Base-by-base conservation (phyloP, 768 basidiomycete species). In the Rhizopogon roseolus region DNA sequence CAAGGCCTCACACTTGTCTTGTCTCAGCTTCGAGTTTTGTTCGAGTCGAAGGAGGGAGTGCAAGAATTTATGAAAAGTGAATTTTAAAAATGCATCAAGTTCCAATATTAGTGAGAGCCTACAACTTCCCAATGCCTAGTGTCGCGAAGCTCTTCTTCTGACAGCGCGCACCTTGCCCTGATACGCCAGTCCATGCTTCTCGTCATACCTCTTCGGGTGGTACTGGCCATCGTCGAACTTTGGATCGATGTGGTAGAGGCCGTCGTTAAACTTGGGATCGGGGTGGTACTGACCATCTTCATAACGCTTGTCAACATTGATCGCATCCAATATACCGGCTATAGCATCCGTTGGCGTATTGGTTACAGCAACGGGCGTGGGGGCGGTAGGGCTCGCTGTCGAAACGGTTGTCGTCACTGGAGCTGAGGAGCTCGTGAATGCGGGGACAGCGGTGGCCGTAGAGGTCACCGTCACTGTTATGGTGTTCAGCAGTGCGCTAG, bases 181-280 rank as follows among this genome's bases (percentile, higher is more conserved):
- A 48, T 48, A 34, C 19, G 14, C 13, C 11, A 49, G 29, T 2
- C 29, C 52, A 8, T 45, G 27, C 34, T 5, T 53, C 13, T 5
- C 43, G 32, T 27, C 22, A n/a, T 52, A 22, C 29, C 49, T 52
- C 1, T 42, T 54, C 27, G 49, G 40, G 40, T 54, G 50, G 22
- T 54, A 54, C 49, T 32, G 38, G 19, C 54, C 54, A 8, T 54
- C 46, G 8, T 54, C 48, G 16, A 39, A n/a, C 7, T 29, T 28
- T 44, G 54, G 28, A 46, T 60, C 27, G 45, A 54, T 8, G 40
- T 60, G 16, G 54, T 55, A 40, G 25, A 37, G 17, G 1, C 43
- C 36, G 11, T 27, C 45, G 19, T 43, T 34, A 17, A 22, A 32
- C 29, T 4, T 46, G 9, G 50, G 32, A 36, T 32, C 29, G 6